These are phyloP conservation scores for Solanum pinnatisectum DNA, from an alignment of 257 asterid genomes.

Conservation along the genomic window DNA sequence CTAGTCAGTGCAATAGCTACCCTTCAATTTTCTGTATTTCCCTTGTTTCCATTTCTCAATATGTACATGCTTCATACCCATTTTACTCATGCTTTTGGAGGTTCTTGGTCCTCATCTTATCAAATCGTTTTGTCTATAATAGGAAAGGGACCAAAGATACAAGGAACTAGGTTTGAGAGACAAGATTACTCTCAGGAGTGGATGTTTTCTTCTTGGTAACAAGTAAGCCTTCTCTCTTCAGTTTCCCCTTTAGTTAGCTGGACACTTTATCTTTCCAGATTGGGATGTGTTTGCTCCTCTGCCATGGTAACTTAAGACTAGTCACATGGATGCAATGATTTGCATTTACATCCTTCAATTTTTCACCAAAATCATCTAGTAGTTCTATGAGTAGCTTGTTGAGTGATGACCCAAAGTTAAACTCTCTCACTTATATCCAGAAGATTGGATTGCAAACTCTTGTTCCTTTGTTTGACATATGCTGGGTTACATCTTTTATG, in stretches of 20 bases:
- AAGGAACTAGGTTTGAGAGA: conserved; percentile 93
- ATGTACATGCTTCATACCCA: not conserved
- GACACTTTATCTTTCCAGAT: not conserved
- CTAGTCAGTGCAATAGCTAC: not conserved
- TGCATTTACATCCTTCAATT: not conserved
- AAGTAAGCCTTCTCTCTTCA: conserved; percentile 41
- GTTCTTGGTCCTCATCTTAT: not conserved
- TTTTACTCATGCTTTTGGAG: not conserved
- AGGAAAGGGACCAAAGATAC: conserved; percentile 96
- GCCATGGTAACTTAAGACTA: not conserved
- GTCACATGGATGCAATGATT: not conserved
- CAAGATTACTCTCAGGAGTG: conserved; percentile 93
- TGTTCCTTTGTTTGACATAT: not conserved
- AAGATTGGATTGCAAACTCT: not conserved
- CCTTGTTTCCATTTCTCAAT: conserved; percentile 1
- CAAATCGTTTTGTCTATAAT: conserved; percentile 1
- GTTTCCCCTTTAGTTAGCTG: not conserved
- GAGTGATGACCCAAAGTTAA: not conserved
- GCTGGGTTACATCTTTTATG: not conserved
- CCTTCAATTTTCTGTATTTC: not conserved
- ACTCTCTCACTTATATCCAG: not conserved
- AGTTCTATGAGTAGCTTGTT: not conserved
- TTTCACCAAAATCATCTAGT: not conserved
- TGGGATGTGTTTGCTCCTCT: not conserved
- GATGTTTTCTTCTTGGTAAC: conserved; percentile 88